These are phyloP conservation scores for Pythium vanterpoolii DNA, from an alignment of 352 stramenopile species.

Conservation along the genomic window DNA sequence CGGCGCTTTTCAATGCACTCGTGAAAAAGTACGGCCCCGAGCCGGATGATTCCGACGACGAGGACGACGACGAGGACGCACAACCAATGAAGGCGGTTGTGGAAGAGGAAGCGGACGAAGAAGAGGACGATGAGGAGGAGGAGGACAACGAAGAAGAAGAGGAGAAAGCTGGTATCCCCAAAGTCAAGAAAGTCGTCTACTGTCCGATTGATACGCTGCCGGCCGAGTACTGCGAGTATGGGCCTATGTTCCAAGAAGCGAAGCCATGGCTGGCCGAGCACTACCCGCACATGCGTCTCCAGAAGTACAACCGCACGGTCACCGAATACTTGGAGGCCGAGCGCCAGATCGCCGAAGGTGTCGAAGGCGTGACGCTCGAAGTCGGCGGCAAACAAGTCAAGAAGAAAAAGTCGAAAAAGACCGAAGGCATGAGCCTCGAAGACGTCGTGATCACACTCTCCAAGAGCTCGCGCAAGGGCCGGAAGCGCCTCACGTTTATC, in stretches of 20 bases:
- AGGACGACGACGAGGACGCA: constrained; percentile 60
- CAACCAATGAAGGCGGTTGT: constrained; percentile 21
- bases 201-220: constrained; percentile 83
- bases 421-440: constrained; percentile 66
- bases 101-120: constrained; percentile 20
- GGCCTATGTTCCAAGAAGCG: constrained; percentile 80
- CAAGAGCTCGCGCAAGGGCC: constrained; percentile 73
- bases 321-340: constrained; percentile 71
- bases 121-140: constrained; percentile 36
- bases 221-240: constrained; percentile 85
- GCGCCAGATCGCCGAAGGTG: constrained; percentile 72
- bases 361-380: constrained; percentile 74
- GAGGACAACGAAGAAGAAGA: constrained; percentile 46
- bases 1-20: constrained; percentile 72
- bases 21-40: constrained; percentile 86
- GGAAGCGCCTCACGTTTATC: constrained; percentile 81
- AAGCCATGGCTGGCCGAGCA: constrained; percentile 79
- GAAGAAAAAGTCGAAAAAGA: constrained; percentile 82
- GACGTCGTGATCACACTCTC: constrained; percentile 66
- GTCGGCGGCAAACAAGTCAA: constrained; percentile 73
- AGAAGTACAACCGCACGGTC: constrained; percentile 86
- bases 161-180: constrained; percentile 33
- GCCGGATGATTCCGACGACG: constrained; percentile 66
- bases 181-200: constrained; percentile 68
- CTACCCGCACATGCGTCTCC: constrained; percentile 63